Conservation (phyloP, 148 eudicot species). For the Diospyros kaki region DNA sequence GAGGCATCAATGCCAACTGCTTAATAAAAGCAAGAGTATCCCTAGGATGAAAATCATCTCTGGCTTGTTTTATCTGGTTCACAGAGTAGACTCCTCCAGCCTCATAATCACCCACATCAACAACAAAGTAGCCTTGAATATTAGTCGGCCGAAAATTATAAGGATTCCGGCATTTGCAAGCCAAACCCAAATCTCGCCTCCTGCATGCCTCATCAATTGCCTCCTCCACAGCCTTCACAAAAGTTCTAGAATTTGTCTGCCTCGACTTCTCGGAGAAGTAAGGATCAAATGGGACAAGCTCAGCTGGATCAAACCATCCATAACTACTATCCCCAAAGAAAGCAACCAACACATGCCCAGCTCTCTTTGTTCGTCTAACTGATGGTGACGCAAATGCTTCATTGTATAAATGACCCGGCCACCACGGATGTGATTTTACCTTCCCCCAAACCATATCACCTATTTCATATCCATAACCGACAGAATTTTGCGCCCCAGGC, state of each 20-base stretch:
- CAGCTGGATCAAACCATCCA: conserved; percentile 84
- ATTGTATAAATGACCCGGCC: conserved; percentile 81
- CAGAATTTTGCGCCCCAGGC: conserved; percentile 10
- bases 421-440: conserved; percentile 99
- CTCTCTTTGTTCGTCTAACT: conserved; percentile 62
- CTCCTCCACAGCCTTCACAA: conserved; percentile 78
- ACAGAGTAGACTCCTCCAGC: conserved; percentile 51
- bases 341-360: conserved; percentile 77
- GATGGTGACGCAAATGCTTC: conserved; percentile 68
- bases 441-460: conserved; percentile 99
- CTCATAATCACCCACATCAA: conserved; percentile 70
- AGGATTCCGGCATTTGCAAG: conserved; percentile 67
- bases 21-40: conserved; percentile 48
- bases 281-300: conserved; percentile 66
- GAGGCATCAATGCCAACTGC: conserved; percentile 55
- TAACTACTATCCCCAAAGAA: conserved; percentile 95
- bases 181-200: conserved; percentile 67
- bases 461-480: conserved; percentile 47
- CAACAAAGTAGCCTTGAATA: conserved; percentile 51
- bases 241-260: conserved; percentile 54
- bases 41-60: conserved; percentile 54
- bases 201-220: conserved; percentile 73
- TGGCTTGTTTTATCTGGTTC: conserved; percentile 60
- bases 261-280: conserved; percentile 59
- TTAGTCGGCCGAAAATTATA: conserved; percentile 52